Base-by-base conservation (phyloP, 768 basidiomycete genomes). In the Phanerodontia chrysosporium region DNA sequence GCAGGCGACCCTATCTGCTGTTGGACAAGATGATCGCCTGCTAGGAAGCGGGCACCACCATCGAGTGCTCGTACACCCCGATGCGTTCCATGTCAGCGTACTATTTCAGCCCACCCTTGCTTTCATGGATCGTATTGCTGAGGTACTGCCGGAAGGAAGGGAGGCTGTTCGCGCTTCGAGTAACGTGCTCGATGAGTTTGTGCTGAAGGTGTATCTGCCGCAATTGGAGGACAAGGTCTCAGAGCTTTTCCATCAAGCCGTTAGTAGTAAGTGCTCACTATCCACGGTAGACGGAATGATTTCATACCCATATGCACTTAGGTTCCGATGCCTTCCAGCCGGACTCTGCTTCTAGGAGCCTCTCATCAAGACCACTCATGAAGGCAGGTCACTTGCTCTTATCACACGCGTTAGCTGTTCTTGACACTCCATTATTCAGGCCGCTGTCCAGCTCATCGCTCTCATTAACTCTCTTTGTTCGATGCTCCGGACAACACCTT, bases 161-260 rank as follows among this genome's bases (percentile, higher is more conserved):
- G 89, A 91, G 61, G 79, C 81, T 29, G 80, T 83, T 22, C 78
- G 81, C 52, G 80, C 85, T 1, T 86, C 90, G 27, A 87, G 84
- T 45, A 77, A 82, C 21, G 83, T 95, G 12, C 71, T 98, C 59
- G 93, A 98, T 60, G 92, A 97, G 51, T 98, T 99, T 68, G 93
- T 99, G 13, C 75, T 94, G 45, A 90, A 87, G 57, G 89, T 93
- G 0, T 98, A 96, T 75, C 74, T 98, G 48, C 96, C 96, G 0
- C 95, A 97, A 70, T 72, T 99, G 59, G 95, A 98, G 70, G 95
- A 98, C 69, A 95, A 93, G 70, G 92, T 96, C 49, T 87, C 90
- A 1, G 78, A 82, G 52, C 74, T 97, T 21, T 95, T 97, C 73
- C 93, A 93, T 69, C 83, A 90, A 57, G 87, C 92, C 6, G 85